Percentiles rank a stretch among this genome's conserved stretches.
phyloP scores from a whole-genome alignment of 306 rosid genomes.

The Prinsepia uniflora region DNA sequence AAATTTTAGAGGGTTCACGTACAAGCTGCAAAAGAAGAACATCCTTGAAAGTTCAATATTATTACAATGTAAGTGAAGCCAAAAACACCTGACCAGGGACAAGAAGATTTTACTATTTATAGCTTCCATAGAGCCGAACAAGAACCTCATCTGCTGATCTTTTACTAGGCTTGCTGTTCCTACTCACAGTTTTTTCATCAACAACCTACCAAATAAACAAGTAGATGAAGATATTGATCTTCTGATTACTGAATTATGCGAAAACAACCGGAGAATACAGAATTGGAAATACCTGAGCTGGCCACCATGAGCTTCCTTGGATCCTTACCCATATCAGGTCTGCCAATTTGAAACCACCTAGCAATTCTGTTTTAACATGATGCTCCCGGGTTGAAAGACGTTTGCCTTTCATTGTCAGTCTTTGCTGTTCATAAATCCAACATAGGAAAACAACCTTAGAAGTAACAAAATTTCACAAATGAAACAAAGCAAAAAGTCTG shows the following conservation, averaged over 20 bases:
- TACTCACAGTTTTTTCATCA: constrained; percentile 34
- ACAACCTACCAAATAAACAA: constrained; percentile 47
- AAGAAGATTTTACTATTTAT: constrained; percentile 39
- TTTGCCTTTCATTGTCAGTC: constrained; percentile 19
- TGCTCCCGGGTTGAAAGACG: constrained; percentile 11
- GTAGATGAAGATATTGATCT: not conserved
- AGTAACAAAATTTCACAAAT: not conserved
- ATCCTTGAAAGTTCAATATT: constrained; percentile 8
- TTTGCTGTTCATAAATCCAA: not conserved
- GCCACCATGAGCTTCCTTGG: constrained; percentile 60
- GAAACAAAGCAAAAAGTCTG: not conserved
- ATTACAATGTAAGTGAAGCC: constrained; percentile 3
- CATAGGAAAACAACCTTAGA: not conserved
- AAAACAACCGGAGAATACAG: not conserved
- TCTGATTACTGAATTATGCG: not conserved
- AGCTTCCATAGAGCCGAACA: constrained; percentile 75
- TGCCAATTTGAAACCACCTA: constrained; percentile 30
- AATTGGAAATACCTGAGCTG: constrained; percentile 51
- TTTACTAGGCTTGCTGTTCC: constrained; percentile 31
- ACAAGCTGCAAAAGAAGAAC: constrained; percentile 42
- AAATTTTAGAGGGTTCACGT: constrained; percentile 54
- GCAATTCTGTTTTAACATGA: constrained; percentile 11
- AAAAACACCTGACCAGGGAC: constrained; percentile 16
- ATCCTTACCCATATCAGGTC: constrained; percentile 45
- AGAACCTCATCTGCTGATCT: constrained; percentile 33